Percentiles rank a stretch among this genome's conserved stretches.
Evolutionary conservation across 768 basidiomycete genomes (phyloP).

Genomic region (Chlorophyllum brunneum): DNA sequence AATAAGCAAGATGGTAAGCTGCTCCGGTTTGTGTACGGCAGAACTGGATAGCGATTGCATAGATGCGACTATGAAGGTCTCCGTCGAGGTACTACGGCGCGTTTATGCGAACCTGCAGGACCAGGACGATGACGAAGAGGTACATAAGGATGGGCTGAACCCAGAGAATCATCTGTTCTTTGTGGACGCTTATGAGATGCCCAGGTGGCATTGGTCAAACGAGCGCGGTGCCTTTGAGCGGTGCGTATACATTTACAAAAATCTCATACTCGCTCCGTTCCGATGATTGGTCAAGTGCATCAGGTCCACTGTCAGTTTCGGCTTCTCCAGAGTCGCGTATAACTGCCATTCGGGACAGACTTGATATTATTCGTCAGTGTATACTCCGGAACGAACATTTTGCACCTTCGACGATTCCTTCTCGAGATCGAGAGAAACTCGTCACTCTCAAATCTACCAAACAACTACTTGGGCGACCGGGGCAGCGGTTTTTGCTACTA

Average conservation of each 20-base stretch:
- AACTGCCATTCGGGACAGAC: constrained; percentile 73
- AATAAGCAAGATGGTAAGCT: constrained; percentile 80
- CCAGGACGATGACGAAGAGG: constrained; percentile 45
- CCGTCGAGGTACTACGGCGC: constrained; percentile 57
- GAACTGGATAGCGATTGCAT: constrained; percentile 1
- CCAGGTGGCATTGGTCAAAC: constrained; percentile 85
- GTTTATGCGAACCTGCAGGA: constrained; percentile 76
- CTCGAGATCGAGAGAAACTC: constrained; percentile 80
- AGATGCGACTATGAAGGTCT: constrained; percentile 86
- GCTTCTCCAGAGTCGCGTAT: constrained; percentile 84
- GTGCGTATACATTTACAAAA: constrained; percentile 40
- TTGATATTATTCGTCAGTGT: constrained; percentile 90
- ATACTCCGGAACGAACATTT: constrained; percentile 96
- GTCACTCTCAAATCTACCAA: constrained; percentile 96
- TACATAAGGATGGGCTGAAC: constrained; percentile 65
- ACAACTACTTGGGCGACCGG: constrained; percentile 87
- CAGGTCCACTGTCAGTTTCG: constrained; percentile 60
- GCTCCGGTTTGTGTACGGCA: neutral
- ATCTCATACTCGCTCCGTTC: neutral
- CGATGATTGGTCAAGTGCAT: constrained; percentile 38
- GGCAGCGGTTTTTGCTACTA: constrained; percentile 86
- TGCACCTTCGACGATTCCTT: constrained; percentile 90
- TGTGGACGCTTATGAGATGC: constrained; percentile 94
- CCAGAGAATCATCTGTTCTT: constrained; percentile 80
- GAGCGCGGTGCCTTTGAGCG: constrained; percentile 87